Percentiles rank a stretch among this genome's conserved stretches.
These are phyloP conservation scores for Trichocladium antarcticum DNA, from an alignment of 495 filamentous ascomycete species.

Conservation along the genomic window DNA sequence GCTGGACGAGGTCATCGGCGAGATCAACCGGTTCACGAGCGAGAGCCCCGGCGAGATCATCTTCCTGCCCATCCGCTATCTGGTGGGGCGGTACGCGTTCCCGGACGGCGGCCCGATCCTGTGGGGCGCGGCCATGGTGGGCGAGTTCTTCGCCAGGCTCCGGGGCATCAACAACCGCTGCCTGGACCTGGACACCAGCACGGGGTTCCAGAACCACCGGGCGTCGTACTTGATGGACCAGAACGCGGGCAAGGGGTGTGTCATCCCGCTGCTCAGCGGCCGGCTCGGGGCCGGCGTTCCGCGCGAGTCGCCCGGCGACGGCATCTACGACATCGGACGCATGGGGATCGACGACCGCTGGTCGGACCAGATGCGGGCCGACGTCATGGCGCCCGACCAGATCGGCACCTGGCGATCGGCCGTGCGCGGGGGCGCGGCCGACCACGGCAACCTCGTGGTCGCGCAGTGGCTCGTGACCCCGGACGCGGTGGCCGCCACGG, in stretches of 20 bases:
- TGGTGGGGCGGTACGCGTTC: conserved; percentile 13
- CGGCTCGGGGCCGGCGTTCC: conserved; percentile 5
- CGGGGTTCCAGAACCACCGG: conserved; percentile 12
- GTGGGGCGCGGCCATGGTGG: conserved; percentile 6
- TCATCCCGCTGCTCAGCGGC: conserved; percentile 15
- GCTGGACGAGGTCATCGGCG: conserved; percentile 20
- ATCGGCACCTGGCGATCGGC: conserved; percentile 4
- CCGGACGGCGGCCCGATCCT: conserved; percentile 16
- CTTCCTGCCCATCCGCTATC: conserved; percentile 23
- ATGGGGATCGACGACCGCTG: conserved; percentile 14
- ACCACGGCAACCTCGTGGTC: conserved; percentile 10
- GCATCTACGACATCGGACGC: conserved; percentile 11
- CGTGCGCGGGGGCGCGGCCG: conserved; percentile 7
- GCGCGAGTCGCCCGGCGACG: conserved; percentile 11
- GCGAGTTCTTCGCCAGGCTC: conserved; percentile 18
- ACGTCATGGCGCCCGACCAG: conserved; percentile 14
- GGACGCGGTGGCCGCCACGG: conserved; percentile 11
- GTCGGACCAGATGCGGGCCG: conserved; percentile 10
- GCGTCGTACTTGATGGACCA: conserved; percentile 16
- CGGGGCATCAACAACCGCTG: conserved; percentile 15
- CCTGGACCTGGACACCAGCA: conserved; percentile 12
- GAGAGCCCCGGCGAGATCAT: conserved; percentile 27
- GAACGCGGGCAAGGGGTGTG: conserved; percentile 18
- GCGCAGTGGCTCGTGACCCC: conserved; percentile 18
- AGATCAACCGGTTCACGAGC: conserved; percentile 26